Evolutionary conservation across 129 eudicot species (phyloP), one percentile per base, ranked within the genome.

Genomic region (Heracleum sosnowskyi): DNA sequence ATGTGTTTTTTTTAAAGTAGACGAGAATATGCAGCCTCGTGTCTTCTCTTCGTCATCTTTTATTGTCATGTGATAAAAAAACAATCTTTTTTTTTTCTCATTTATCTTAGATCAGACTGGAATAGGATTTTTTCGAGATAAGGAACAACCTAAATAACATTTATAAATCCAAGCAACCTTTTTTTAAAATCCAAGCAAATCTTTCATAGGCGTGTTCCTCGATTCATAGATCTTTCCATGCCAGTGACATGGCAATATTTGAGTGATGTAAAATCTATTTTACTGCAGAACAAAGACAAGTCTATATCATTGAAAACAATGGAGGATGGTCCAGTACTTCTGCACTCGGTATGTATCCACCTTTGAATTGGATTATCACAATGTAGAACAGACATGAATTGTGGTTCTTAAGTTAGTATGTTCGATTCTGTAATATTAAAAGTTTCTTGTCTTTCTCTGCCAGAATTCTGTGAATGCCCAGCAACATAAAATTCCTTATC

Each of bases 271-370:
- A 53, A 16, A 28, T 4, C 31, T 41, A 12, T 41, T 41, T 41
- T 2, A 12, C 64, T 70, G 20, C 97, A 94, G 98, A 94, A 94
- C 82, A 94, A 90, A 85, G 89, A 88, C 83, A 91, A 82, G 82
- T 95, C 97, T n/a, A 84, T 91, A 75, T 87, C 84, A 69, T 71
- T 91, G 75, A 95, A 95, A 88, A 95, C 98, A 63, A 88, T 95
- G 97, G 98, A 95, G 92, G 98, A 94, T 84, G 98, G 98, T 76
- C 79, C 84, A 62, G 98, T 90, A 77, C 92, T 94, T 84, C 82
- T 94, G 81, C 83, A 91, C 79, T 87, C 90, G 74, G 98, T 94
- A 89, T 84, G 92, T 70, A 49, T 81, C 74, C 73, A 77, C 76
- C 26, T 78, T n/a, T 18, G n/a, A 34, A 44, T 68, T 78, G 35